Percentiles rank a stretch among this genome's conserved stretches.
phyloP scores from a whole-genome alignment of 2,329 filamentous ascomycete species.

The Verticillium dahliae region DNA sequence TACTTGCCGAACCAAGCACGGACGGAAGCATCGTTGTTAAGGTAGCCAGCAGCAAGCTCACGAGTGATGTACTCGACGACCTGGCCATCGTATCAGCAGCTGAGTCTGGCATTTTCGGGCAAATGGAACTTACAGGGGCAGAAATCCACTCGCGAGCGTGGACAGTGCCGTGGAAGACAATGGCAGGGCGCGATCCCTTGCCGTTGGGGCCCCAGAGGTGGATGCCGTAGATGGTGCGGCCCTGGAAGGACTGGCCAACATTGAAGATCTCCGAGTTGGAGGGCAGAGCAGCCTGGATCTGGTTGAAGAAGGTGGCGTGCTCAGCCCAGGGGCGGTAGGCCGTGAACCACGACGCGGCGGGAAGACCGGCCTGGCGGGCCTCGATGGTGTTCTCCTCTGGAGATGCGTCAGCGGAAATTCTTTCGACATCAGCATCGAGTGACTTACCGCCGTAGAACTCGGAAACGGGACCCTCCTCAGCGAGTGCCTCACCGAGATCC shows the following conservation, averaged over 20 bases:
- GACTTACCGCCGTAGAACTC: constrained; percentile 20
- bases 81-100: constrained; percentile 8
- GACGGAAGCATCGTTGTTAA: constrained; percentile 14
- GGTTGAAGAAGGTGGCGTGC: constrained; percentile 31
- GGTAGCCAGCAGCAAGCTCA: constrained; percentile 32
- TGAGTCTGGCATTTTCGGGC: constrained; percentile 28
- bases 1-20: constrained; percentile 42
- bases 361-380: constrained; percentile 8
- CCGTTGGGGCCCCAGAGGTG: constrained; percentile 35
- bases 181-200: constrained; percentile 31
- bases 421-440: background rate
- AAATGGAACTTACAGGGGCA: constrained; percentile 26
- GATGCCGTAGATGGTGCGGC: constrained; percentile 47
- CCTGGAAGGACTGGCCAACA: constrained; percentile 32
- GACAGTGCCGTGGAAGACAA: constrained; percentile 41
- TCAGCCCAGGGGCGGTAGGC: constrained; percentile 37
- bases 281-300: constrained; percentile 28
- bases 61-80: constrained; percentile 39
- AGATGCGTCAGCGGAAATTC: background rate
- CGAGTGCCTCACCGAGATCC: constrained; percentile 30
- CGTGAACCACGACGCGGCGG: constrained; percentile 32
- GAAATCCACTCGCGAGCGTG: constrained; percentile 48
- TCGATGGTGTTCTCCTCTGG: background rate
- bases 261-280: constrained; percentile 32
- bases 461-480: constrained; percentile 22